Evolutionary conservation across 2,329 filamentous ascomycete species (phyloP).

Genomic region (Periconia sp.): DNA sequence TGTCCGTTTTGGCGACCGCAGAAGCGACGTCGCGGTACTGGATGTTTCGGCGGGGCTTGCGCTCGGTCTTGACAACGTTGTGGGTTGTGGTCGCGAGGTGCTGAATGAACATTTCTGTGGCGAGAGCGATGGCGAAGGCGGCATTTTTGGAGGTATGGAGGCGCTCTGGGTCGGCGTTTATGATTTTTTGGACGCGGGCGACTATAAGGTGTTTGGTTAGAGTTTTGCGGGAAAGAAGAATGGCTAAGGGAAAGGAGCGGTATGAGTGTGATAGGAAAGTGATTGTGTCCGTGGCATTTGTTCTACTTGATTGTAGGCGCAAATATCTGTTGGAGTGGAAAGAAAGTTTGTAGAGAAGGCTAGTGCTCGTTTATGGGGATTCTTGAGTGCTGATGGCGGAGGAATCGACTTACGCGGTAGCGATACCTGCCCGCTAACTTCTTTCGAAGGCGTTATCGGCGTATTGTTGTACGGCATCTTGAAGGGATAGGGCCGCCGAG

Average conservation of each 20-base stretch:
- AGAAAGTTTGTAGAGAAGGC: no score
- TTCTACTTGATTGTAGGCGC: background rate
- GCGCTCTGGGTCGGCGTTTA: constrained; percentile 79
- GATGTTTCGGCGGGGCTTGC: constrained; percentile 89
- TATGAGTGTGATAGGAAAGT: no score
- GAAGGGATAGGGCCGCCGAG: constrained; percentile 1
- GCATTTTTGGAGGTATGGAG: constrained; percentile 88
- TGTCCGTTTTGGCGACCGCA: constrained; percentile 86
- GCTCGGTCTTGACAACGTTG: constrained; percentile 87
- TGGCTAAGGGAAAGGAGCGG: no score
- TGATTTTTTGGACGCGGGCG: constrained; percentile 94
- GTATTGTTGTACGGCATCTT: constrained; percentile 90
- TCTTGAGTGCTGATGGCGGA: no score
- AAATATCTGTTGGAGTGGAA: no score
- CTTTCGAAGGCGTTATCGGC: constrained; percentile 78
- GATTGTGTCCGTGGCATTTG: no score
- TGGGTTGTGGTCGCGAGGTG: constrained; percentile 85
- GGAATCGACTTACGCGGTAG: constrained; percentile 72
- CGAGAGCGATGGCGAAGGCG: constrained; percentile 90
- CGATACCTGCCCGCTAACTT: constrained; percentile 83
- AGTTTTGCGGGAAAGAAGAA: no score
- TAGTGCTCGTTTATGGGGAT: no score
- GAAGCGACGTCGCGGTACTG: constrained; percentile 94
- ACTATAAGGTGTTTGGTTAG: constrained; percentile 66
- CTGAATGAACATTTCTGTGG: constrained; percentile 95